phyloP scores from a whole-genome alignment of 192 early-diverging fungal species.

The Umbelopsis vinacea region DNA sequence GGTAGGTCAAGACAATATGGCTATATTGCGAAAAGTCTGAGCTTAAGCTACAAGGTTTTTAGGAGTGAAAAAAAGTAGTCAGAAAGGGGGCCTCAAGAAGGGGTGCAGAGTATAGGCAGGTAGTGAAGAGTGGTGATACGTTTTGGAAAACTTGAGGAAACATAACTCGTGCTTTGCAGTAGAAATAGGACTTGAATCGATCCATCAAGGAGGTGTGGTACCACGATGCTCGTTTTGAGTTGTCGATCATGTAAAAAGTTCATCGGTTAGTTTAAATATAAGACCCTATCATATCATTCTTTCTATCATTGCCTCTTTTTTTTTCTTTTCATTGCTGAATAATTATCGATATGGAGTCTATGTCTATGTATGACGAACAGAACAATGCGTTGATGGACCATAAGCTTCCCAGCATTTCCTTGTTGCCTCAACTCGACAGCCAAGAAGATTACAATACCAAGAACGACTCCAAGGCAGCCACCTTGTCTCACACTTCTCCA shows the following conservation, averaged over 20 bases:
- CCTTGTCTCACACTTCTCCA: conserved; percentile 4
- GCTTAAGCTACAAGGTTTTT: background rate
- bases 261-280: conserved; percentile 17
- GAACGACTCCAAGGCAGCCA: conserved; percentile 22
- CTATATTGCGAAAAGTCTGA: conserved; percentile 9
- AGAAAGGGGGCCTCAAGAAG: background rate
- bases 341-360: conserved; percentile 19
- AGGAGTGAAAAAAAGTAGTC: background rate
- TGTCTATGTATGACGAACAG: conserved; percentile 30
- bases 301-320: conserved; percentile 5
- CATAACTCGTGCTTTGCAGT: background rate
- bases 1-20: conserved; percentile 12
- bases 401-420: conserved; percentile 38
- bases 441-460: conserved; percentile 4
- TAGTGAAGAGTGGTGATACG: background rate
- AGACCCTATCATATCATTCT: background rate
- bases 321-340: conserved; percentile 3
- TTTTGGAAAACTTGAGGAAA: background rate
- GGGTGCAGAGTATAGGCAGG: conserved; percentile 10
- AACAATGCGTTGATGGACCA: conserved; percentile 29
- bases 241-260: conserved; percentile 2
- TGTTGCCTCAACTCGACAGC: conserved; percentile 28
- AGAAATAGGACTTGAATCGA: conserved; percentile 7
- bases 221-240: conserved; percentile 6
- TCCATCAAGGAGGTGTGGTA: conserved; percentile 17